Base-by-base conservation (phyloP, 2,329 filamentous ascomycete species). In the Colletotrichum musicola region DNA sequence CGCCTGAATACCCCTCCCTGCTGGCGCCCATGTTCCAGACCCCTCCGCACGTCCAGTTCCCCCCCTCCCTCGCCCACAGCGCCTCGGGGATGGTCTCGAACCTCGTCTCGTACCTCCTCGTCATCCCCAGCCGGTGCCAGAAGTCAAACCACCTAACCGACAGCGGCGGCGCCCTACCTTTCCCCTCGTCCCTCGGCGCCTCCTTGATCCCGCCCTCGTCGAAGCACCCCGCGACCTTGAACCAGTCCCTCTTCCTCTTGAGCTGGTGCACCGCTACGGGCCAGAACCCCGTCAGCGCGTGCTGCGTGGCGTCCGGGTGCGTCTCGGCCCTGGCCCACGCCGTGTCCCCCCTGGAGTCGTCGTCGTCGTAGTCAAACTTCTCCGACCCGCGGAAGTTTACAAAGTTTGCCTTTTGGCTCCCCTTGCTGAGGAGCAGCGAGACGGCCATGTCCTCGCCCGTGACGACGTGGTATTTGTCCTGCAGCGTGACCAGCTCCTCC, bases 391-490 rank as follows among this genome's bases (percentile, higher is more conserved):
- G 64, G 12, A 78, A 71, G 69, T 77, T 78, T 58, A 78, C 67
- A 51, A 78, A 72, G 30, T 73, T 74, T 44, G 71, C 74, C 16
- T 50, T 51, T 61, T 76, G 65, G 2, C 49, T 58, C 18, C 72
- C 75, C 51, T 75, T 73, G 13, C 75, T 68, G 71, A 78, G 72
- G 16, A 78, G 72, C n/a, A 73, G 71, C 1, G 74, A 73, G 14
- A 76, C 63, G 1, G 75, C 72, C 72, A 76, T 76, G 62, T 78
- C 77, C 62, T 78, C 76, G 25, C 76, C 75, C 9, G 74, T 73
- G 16, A 78, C 61, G 2, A 77, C 72, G 22, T 72, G 62, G 65
- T 72, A 71, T 46, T 68, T 62, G 35, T 66, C 62, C 61, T 79
- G 77, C 13, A 79, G 71, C 12, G 55, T 53, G 4, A 72, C 64